Conservation (phyloP, 805 yeast genomes). For the Hanseniaspora vineae region DNA sequence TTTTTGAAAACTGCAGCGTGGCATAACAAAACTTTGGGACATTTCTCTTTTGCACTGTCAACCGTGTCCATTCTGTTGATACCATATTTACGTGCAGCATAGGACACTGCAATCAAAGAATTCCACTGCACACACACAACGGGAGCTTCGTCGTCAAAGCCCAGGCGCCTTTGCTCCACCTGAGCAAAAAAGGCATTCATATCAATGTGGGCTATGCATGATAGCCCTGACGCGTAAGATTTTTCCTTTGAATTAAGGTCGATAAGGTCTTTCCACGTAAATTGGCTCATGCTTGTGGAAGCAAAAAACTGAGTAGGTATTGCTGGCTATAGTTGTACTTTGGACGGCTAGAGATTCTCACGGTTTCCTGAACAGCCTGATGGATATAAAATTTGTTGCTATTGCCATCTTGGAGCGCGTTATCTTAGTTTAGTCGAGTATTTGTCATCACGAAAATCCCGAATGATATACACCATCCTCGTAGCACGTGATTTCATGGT, state of each 20-base stretch:
- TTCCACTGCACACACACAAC: constrained; percentile 94
- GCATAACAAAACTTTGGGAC: constrained; percentile 64
- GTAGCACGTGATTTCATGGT: background rate
- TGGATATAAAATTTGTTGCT: no score
- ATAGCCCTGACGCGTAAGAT: constrained; percentile 52
- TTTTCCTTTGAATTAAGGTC: constrained; percentile 32
- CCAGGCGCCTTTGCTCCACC: constrained; percentile 69
- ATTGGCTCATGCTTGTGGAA: constrained; percentile 26
- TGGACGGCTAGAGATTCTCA: no score
- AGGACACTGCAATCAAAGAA: constrained; percentile 77
- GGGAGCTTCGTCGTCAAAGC: constrained; percentile 55
- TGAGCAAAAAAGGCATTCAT: constrained; percentile 95
- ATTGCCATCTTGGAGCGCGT: no score
- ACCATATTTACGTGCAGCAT: constrained; percentile 80
- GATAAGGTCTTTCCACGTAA: constrained; percentile 35
- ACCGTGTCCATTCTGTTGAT: constrained; percentile 66
- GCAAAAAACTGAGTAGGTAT: no score
- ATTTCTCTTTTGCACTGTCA: constrained; percentile 54
- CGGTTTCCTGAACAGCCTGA: no score
- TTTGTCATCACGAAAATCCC: no score
- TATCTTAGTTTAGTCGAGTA: no score
- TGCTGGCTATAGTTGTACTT: no score
- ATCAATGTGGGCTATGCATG: constrained; percentile 78
- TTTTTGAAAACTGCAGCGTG: constrained; percentile 90
- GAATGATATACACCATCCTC: no score